A percentile compares a stretch with the other conserved stretches of the same genome.
Evolutionary conservation across 1,139 yeast genomes (phyloP).

Genomic region (Yamadazyma triangularis): DNA sequence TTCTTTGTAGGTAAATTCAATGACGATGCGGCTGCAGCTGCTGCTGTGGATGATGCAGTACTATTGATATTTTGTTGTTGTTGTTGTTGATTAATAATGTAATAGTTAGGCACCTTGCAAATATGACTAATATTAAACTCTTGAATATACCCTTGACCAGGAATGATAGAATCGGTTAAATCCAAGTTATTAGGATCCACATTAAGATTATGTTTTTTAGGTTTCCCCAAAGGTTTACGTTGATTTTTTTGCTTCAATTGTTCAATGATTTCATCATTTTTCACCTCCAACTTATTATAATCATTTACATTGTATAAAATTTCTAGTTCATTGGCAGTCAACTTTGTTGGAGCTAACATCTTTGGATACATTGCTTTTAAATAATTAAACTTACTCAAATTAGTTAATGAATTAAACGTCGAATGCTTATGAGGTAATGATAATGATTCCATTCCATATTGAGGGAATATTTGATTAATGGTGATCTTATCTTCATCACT

Average conservation of each 20-base stretch:
- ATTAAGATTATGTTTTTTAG: constrained; percentile 27
- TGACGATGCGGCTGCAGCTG: constrained; percentile 1
- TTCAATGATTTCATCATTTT: constrained; percentile 9
- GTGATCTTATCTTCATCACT: constrained; percentile 21
- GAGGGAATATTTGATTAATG: constrained; percentile 39
- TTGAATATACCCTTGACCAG: constrained; percentile 45
- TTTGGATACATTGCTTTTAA: constrained; percentile 23
- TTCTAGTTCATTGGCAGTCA: constrained; percentile 29
- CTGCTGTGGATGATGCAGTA: not conserved
- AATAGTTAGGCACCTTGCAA: constrained; percentile 44
- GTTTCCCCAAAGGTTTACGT: constrained; percentile 25
- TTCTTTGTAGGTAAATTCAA: constrained; percentile 8
- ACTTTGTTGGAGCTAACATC: constrained; percentile 23
- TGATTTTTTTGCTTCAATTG: constrained; percentile 6
- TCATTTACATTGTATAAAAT: constrained; percentile 26
- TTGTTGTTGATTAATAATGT: constrained; percentile 27
- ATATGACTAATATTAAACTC: constrained; percentile 40
- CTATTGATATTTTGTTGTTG: too few relatives aligned
- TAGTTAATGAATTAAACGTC: constrained; percentile 32
- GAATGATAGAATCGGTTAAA: constrained; percentile 36
- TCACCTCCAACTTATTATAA: constrained; percentile 20
- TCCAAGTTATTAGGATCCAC: constrained; percentile 40
- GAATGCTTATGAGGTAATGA: constrained; percentile 29
- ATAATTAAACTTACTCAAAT: constrained; percentile 32
- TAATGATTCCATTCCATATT: constrained; percentile 32